These are phyloP conservation scores for Phoma sp. DNA, from an alignment of 2,329 filamentous ascomycete species.

Conservation along the genomic window DNA sequence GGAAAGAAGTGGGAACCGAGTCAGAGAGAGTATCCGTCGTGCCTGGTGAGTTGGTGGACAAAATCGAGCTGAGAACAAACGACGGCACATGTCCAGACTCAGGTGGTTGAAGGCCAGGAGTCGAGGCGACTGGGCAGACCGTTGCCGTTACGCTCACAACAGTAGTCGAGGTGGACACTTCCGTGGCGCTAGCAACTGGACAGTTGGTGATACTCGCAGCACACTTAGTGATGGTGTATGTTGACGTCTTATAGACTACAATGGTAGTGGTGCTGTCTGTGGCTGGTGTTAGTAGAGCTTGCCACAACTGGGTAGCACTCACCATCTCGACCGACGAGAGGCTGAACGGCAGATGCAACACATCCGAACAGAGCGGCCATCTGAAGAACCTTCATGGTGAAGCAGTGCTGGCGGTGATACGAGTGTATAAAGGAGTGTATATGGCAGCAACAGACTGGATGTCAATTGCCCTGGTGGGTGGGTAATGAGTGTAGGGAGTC, in stretches of 20 bases:
- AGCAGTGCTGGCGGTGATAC: conserved; percentile 21
- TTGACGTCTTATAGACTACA: conserved; percentile 50
- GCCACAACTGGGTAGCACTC: conserved; percentile 14
- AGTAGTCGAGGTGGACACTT: conserved; percentile 47
- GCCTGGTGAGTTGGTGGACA: conserved; percentile 11
- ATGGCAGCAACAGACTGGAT: conserved; percentile 25
- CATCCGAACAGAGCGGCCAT: conserved; percentile 35
- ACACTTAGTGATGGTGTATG: conserved; percentile 52
- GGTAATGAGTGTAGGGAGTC: conserved; percentile 37
- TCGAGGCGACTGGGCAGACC: conserved; percentile 46
- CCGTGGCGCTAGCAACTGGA: conserved; percentile 42
- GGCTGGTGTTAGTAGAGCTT: conserved; percentile 12
- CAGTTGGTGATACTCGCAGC: conserved; percentile 46
- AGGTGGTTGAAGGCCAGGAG: conserved; percentile 21
- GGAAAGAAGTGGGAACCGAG: conserved; percentile 18
- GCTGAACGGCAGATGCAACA: conserved; percentile 27
- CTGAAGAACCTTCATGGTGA: conserved; percentile 39
- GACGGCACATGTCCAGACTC: conserved; percentile 9
- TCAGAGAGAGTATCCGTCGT: conserved; percentile 14
- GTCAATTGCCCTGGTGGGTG: conserved; percentile 21
- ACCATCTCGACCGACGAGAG: conserved; percentile 31
- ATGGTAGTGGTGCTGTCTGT: conserved; percentile 39
- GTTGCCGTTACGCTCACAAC: conserved; percentile 52
- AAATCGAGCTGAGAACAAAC: conserved; percentile 10
- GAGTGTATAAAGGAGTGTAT: conserved; percentile 30